A percentile compares a stretch with the other conserved stretches of the same genome.
Evolutionary conservation across 371 early-diverging fungal species (phyloP).

Genomic region (Rhizomucor miehei): DNA sequence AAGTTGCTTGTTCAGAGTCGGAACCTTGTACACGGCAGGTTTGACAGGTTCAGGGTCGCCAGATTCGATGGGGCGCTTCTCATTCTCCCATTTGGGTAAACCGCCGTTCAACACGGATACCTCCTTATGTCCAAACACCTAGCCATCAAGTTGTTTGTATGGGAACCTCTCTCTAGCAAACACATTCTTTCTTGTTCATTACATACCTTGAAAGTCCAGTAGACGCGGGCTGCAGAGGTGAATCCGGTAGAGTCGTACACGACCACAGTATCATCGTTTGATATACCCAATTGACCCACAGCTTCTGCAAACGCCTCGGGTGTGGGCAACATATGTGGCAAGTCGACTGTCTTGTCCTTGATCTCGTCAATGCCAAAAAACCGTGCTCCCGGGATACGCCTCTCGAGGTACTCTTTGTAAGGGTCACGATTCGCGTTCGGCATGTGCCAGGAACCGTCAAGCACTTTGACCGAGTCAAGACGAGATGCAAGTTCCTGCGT

Average conservation of each 20-base stretch:
- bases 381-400: conserved; percentile 55
- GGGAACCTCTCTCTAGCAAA: not conserved
- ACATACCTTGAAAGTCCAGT: conserved; percentile 77
- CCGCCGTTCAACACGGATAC: conserved; percentile 91
- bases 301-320: conserved; percentile 56
- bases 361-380: conserved; percentile 78
- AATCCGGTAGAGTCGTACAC: conserved; percentile 75
- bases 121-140: conserved; percentile 82
- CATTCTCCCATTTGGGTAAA: conserved; percentile 73
- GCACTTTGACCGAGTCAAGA: conserved; percentile 55
- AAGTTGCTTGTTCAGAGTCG: conserved; percentile 37
- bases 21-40: conserved; percentile 35
- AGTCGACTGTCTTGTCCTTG: conserved; percentile 56
- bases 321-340: conserved; percentile 84
- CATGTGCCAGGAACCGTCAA: conserved; percentile 93
- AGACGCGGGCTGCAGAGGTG: conserved; percentile 73
- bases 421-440: conserved; percentile 70
- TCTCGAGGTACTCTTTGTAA: conserved; percentile 60
- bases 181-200: not conserved
- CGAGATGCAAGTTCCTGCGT: conserved; percentile 23
- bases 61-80: conserved; percentile 37
- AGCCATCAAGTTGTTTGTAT: not conserved
- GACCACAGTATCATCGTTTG: conserved; percentile 69
- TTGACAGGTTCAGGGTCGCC: conserved; percentile 13
- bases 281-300: conserved; percentile 70